Conservation (phyloP, 2,329 filamentous ascomycete species). For the Scopulariopsis brevicaulis region DNA sequence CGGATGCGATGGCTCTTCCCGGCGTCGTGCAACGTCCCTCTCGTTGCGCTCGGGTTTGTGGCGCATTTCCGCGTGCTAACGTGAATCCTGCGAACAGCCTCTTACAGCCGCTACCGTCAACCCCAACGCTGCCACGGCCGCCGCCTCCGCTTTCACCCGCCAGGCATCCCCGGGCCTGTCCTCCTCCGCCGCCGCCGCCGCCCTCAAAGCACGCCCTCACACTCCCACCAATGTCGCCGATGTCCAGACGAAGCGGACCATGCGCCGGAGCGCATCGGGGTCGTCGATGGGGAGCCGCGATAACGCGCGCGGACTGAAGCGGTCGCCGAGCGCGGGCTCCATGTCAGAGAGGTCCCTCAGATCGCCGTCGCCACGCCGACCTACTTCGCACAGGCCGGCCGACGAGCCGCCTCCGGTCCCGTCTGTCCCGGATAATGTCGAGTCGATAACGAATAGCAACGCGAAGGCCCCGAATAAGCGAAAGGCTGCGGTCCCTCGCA, state of each 20-base stretch:
- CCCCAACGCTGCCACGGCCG: conserved; percentile 67
- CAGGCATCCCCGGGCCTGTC: conserved; percentile 45
- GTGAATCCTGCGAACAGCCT: conserved; percentile 34
- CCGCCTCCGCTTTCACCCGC: conserved; percentile 68
- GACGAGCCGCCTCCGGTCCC: conserved; percentile 63
- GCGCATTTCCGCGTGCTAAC: neutral
- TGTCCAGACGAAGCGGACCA: conserved; percentile 78
- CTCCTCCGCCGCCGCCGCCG: conserved; percentile 75
- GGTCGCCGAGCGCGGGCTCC: conserved; percentile 61
- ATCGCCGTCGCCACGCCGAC: conserved; percentile 52
- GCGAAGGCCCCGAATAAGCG: conserved; percentile 17
- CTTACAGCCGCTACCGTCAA: conserved; percentile 53
- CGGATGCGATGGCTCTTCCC: neutral
- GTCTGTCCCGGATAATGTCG: conserved; percentile 45
- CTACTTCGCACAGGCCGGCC: conserved; percentile 23
- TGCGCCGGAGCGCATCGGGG: conserved; percentile 59
- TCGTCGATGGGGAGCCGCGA: conserved; percentile 47
- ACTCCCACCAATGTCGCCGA: conserved; percentile 71
- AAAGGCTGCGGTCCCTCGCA: conserved; percentile 30
- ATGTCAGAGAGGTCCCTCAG: conserved; percentile 88
- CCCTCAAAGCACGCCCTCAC: conserved; percentile 65
- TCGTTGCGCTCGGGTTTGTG: neutral
- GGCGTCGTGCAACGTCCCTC: neutral
- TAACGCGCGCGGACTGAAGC: conserved; percentile 37
- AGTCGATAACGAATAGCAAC: conserved; percentile 8